Percentiles rank a stretch among this genome's conserved stretches.
These are phyloP conservation scores for Bremia lactucae DNA, from an alignment of 352 stramenopile species.

Conservation along the genomic window DNA sequence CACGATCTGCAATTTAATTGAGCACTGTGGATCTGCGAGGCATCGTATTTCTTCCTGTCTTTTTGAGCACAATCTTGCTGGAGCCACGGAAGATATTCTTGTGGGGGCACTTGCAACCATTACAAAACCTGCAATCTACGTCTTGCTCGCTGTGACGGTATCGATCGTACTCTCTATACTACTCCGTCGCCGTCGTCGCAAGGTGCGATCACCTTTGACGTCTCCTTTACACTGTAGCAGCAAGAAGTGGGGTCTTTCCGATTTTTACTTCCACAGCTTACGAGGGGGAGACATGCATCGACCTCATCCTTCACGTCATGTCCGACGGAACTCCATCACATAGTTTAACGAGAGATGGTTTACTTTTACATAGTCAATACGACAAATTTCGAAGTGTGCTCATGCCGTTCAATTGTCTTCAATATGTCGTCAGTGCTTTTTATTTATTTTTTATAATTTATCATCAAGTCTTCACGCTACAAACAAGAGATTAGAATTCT, in stretches of 20 bases:
- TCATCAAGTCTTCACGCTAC: no score
- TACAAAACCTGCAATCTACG: slow-evolving; percentile 46
- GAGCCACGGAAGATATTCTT: slow-evolving; percentile 57
- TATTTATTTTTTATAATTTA: no score
- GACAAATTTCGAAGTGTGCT: slow-evolving; percentile 16
- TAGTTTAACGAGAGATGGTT: slow-evolving; percentile 26
- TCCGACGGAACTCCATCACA: slow-evolving; percentile 38
- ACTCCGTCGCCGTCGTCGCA: slow-evolving; percentile 31
- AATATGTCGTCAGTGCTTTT: no score
- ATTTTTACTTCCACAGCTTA: slow-evolving; percentile 9
- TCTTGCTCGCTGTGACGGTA: slow-evolving; percentile 34
- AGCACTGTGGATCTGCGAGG: slow-evolving; percentile 59
- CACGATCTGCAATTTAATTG: slow-evolving; percentile 73
- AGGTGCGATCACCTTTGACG: slow-evolving; percentile 16
- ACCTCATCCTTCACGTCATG: slow-evolving; percentile 15
- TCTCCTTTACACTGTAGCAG: slow-evolving; percentile 20
- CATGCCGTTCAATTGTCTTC: not conserved
- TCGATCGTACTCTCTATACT: slow-evolving; percentile 58
- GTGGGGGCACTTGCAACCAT: slow-evolving; percentile 23
- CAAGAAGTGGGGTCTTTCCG: slow-evolving; percentile 18
- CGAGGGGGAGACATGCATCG: slow-evolving; percentile 7
- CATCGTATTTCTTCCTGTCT: slow-evolving; percentile 51
- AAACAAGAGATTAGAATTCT: no score
- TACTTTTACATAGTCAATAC: slow-evolving; percentile 1
- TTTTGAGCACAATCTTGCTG: slow-evolving; percentile 72